Percentiles rank a stretch among this genome's conserved stretches.
phyloP scores from a whole-genome alignment of 805 yeast species.

The Sungouiozyma intestinalis region DNA sequence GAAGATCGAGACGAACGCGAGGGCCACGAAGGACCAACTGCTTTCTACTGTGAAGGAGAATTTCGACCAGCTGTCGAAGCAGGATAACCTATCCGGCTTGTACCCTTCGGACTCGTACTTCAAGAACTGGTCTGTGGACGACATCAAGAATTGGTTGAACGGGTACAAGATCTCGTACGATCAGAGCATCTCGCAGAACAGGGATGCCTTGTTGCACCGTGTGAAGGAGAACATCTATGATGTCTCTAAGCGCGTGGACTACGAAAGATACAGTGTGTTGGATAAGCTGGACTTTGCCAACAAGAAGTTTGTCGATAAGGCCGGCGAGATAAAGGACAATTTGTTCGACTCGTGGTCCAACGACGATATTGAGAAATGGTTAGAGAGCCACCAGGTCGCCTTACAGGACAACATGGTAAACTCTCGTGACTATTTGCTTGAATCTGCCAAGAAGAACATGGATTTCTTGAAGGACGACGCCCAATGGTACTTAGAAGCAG shows the following conservation, averaged over 20 bases:
- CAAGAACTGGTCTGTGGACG: constrained; percentile 28
- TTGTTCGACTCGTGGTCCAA: constrained; percentile 44
- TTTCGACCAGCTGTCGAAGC: constrained; percentile 31
- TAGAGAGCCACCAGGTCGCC: constrained; percentile 35
- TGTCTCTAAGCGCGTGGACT: constrained; percentile 32
- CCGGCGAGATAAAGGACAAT: constrained; percentile 33
- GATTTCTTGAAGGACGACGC: constrained; percentile 32
- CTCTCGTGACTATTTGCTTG: constrained; percentile 30
- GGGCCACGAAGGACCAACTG: constrained; percentile 37
- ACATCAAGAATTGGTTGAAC: constrained; percentile 40
- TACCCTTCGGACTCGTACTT: constrained; percentile 46
- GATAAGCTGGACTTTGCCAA: constrained; percentile 32
- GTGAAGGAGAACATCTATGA: constrained; percentile 34
- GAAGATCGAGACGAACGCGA: constrained; percentile 30
- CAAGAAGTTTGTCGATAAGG: constrained; percentile 30
- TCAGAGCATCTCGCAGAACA: constrained; percentile 29
- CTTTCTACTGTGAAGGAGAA: constrained; percentile 36
- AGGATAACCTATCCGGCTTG: constrained; percentile 31
- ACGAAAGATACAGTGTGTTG: constrained; percentile 32
- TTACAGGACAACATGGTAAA: constrained; percentile 27
- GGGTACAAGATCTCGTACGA: constrained; percentile 33
- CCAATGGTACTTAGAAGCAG: constrained; percentile 27
- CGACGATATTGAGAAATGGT: constrained; percentile 46
- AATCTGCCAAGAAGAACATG: constrained; percentile 28
- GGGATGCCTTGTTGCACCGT: constrained; percentile 34